phyloP scores from a whole-genome alignment of 1,284 basidiomycete genomes.

The Bjerkandera adusta region DNA sequence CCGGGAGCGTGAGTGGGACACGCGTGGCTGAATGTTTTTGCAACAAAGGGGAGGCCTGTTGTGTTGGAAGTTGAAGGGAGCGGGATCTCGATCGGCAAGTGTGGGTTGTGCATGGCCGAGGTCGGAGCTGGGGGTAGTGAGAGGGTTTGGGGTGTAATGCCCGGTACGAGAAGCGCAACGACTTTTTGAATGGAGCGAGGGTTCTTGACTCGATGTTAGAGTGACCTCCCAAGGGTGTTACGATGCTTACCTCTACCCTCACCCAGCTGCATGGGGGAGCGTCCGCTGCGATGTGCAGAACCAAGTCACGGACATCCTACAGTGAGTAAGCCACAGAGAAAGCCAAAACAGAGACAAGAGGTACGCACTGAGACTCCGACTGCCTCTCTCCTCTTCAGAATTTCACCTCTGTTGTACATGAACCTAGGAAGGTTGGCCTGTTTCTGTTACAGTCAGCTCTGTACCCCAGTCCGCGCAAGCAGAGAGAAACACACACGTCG shows the following conservation, averaged over 20 bases:
- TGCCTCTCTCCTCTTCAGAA: slow-evolving; percentile 66
- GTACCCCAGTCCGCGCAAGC: slow-evolving; percentile 11
- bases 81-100: slow-evolving; percentile 65
- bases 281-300: slow-evolving; percentile 80
- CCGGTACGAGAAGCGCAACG: slow-evolving; percentile 78
- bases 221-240: slow-evolving; percentile 1
- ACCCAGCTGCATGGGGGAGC: slow-evolving; percentile 83
- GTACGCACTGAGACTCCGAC: slow-evolving; percentile 71
- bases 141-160: slow-evolving; percentile 70
- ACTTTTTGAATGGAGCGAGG: slow-evolving; percentile 71
- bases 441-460: too few species aligned
- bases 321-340: slow-evolving; percentile 9
- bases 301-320: slow-evolving; percentile 84
- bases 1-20: slow-evolving; percentile 90
- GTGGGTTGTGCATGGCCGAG: slow-evolving; percentile 62
- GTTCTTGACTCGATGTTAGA: slow-evolving; percentile 47
- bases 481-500: slow-evolving; percentile 48
- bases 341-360: not conserved
- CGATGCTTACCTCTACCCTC: slow-evolving; percentile 65
- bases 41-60: slow-evolving; percentile 68
- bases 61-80: too few species aligned
- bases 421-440: slow-evolving; percentile 70
- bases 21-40: slow-evolving; percentile 84
- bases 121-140: slow-evolving; percentile 65
- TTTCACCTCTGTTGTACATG: slow-evolving; percentile 76